Conservation (phyloP, 139 green algal genomes). For the Chara braunii region DNA sequence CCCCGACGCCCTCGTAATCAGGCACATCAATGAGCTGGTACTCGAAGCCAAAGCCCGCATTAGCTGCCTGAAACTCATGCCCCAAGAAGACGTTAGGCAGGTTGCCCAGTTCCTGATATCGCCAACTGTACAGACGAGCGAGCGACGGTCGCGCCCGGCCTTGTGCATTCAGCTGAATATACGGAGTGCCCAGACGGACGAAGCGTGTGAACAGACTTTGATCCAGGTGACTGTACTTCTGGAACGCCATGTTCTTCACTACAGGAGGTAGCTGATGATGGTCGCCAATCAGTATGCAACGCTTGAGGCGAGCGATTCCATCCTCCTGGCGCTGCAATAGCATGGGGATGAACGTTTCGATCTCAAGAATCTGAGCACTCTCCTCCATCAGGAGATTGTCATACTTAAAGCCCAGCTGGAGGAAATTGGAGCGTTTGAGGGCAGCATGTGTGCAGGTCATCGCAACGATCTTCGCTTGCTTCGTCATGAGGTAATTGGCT, state of each 20-base stretch:
- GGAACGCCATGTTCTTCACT: constrained; percentile 93
- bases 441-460: constrained; percentile 99
- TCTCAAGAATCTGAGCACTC: constrained; percentile 90
- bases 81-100: constrained; percentile 58
- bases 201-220: constrained; percentile 94
- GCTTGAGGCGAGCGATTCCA: constrained; percentile 61
- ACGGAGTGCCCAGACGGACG: constrained; percentile 84
- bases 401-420: constrained; percentile 88
- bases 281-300: constrained; percentile 87
- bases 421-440: constrained; percentile 89
- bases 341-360: constrained; percentile 99
- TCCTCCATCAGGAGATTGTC: constrained; percentile 99
- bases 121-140: constrained; percentile 92
- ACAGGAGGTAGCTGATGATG: constrained; percentile 97
- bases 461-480: constrained; percentile 95
- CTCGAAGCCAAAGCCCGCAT: constrained; percentile 73
- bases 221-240: constrained; percentile 84
- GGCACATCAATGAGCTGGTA: constrained; percentile 89
- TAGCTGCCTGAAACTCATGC: constrained; percentile 52
- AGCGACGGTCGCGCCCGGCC: constrained; percentile 77
- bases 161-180: constrained; percentile 87
- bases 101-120: constrained; percentile 79
- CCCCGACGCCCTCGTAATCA: constrained; percentile 72
- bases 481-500: constrained; percentile 92
- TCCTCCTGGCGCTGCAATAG: constrained; percentile 49